Evolutionary conservation across 306 rosid species (phyloP), one percentile per base, ranked within the genome.

Genomic region (Corylus avellana): DNA sequence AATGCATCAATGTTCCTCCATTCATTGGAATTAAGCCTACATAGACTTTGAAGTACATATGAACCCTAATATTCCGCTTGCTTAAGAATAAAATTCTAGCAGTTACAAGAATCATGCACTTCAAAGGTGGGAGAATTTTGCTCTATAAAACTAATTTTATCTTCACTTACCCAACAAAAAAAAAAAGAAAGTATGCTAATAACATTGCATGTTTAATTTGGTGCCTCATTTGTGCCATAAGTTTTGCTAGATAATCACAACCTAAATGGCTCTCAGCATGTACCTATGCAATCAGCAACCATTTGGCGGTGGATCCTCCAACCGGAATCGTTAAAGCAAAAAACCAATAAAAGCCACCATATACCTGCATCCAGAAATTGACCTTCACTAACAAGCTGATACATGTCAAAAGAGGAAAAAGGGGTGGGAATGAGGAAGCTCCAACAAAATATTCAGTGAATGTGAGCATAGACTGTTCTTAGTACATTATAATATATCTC

Each of bases 311-410:
- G 66, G 50, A 42, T 68, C 70, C 46, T 32, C 72, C 49, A 18
- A 12, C 70, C 35, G 22, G 51, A 57, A 58, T 59, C 44, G n/a
- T n/a, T 44, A 61, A 61, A 25, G 20, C 49, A 50, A 58, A 72
- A 49, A 72, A 50, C 44, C 46, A 12, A 35, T 44, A 64, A 62
- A 49, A 17, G 84, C 32, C 61, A 75, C 75, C 62, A 47, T 47
- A 22, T 13, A 42, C 75, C 51, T 61, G 29, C 72, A 63, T 66
- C 54, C 58, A 80, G 50, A 74, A 55, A 32, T 32, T 46, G 17
- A 9, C 39, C 49, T 27, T n/a, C 22, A 37, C 56, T 48, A 75
- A 73, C 44, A 66, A 75, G 62, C 48, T 39, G 58, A 63, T 22
- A 57, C 49, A 54, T 27, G 51, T 10, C 73, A 50, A 58, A 12